These are phyloP conservation scores for Orychophragmus violaceus DNA, from an alignment of 345 rosid species.

Conservation along the genomic window DNA sequence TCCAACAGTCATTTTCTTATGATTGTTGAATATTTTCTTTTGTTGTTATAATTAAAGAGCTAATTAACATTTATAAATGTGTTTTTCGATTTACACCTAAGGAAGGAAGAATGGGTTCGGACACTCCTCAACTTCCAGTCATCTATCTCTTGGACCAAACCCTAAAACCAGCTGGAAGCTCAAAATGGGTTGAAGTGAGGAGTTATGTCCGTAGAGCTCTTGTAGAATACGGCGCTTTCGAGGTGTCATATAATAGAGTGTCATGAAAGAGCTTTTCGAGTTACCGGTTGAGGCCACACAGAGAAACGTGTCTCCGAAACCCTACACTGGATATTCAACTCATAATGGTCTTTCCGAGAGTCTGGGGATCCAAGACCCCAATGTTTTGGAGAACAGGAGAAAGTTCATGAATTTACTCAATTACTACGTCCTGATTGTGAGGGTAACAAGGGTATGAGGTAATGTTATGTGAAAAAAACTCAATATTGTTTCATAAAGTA, in stretches of 20 bases:
- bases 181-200: constrained; percentile 15
- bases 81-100: background rate
- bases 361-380: constrained; percentile 1
- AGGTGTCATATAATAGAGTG: constrained; percentile 3
- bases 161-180: constrained; percentile 18
- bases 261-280: constrained; percentile 14
- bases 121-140: constrained; percentile 5
- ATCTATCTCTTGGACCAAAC: constrained; percentile 13
- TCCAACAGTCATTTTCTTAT: background rate
- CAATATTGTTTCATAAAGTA: background rate
- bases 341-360: constrained; percentile 16
- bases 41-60: background rate
- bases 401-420: background rate
- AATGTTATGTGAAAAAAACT: background rate
- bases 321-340: background rate
- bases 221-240: constrained; percentile 9
- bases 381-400: constrained; percentile 12
- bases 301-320: constrained; percentile 7
- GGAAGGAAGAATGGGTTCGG: background rate
- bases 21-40: background rate
- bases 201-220: constrained; percentile 22
- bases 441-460: constrained; percentile 2
- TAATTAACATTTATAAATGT: background rate
- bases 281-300: constrained; percentile 14
- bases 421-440: background rate